Evolutionary conservation across 2,329 filamentous ascomycete species (phyloP).

Genomic region (Tolypocladium cylindrosporum): DNA sequence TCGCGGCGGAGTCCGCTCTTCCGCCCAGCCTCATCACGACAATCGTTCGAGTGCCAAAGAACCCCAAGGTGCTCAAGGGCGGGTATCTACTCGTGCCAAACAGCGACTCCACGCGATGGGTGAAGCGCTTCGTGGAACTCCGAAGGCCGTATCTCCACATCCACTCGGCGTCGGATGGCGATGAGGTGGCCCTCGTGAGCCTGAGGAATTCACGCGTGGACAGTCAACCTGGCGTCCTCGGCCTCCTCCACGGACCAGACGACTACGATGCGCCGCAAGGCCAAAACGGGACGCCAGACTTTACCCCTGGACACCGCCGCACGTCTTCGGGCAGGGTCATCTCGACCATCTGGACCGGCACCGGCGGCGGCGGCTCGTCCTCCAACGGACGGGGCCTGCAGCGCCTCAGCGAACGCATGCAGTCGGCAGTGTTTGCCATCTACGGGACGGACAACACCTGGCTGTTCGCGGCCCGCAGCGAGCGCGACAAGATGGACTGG

Average conservation of each 20-base stretch:
- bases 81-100: conserved; percentile 83
- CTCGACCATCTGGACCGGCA: conserved; percentile 45
- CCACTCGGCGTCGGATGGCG: conserved; percentile 74
- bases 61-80: conserved; percentile 69
- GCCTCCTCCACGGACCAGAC: conserved; percentile 52
- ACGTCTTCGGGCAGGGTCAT: conserved; percentile 42
- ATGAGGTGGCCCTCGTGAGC: conserved; percentile 84
- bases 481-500: conserved; percentile 94
- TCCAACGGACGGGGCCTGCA: conserved; percentile 30
- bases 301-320: conserved; percentile 36
- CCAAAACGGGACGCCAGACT: conserved; percentile 22
- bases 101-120: conserved; percentile 73
- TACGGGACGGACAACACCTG: conserved; percentile 94
- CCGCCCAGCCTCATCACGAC: conserved; percentile 63
- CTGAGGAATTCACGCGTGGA: conserved; percentile 86
- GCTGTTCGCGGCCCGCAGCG: conserved; percentile 81
- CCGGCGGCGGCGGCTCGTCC: conserved; percentile 17
- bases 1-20: conserved; percentile 33
- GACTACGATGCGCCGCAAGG: conserved; percentile 24
- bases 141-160: conserved; percentile 86
- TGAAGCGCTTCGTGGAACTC: conserved; percentile 87
- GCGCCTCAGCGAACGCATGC: conserved; percentile 46
- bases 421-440: conserved; percentile 78
- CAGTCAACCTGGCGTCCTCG: conserved; percentile 78
- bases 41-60: conserved; percentile 71